These are phyloP conservation scores for Globisporangium nunn DNA, from an alignment of 352 stramenopile species.

Conservation along the genomic window DNA sequence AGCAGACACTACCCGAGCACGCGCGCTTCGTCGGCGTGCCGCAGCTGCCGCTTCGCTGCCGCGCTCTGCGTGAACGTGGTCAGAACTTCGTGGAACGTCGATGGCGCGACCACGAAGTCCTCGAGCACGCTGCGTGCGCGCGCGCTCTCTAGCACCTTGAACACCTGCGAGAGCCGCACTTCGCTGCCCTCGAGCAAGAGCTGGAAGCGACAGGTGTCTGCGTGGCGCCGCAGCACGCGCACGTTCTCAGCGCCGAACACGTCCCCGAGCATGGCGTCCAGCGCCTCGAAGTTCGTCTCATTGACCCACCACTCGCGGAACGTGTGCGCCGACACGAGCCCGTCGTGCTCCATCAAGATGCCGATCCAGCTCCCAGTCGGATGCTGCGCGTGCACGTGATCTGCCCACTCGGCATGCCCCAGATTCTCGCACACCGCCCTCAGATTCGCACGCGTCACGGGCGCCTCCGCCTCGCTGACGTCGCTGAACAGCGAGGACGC, in stretches of 20 bases:
- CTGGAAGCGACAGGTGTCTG: constrained; percentile 13
- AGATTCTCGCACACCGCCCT: constrained; percentile 5
- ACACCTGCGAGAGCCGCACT: constrained; percentile 20
- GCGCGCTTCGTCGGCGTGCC: not conserved
- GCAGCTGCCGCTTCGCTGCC: constrained; percentile 7
- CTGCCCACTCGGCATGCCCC: constrained; percentile 9
- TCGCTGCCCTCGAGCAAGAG: constrained; percentile 15
- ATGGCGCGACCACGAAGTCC: constrained; percentile 9
- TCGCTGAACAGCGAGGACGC: not conserved
- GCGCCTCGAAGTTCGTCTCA: constrained; percentile 10
- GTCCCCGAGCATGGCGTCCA: constrained; percentile 5
- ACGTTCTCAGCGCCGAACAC: constrained; percentile 15
- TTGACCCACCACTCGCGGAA: constrained; percentile 13
- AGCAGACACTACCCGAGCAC: not conserved
- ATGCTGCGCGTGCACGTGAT: constrained; percentile 5
- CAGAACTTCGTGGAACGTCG: constrained; percentile 12
- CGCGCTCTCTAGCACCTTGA: constrained; percentile 17
- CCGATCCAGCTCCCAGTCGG: constrained; percentile 16
- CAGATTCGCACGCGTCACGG: constrained; percentile 5
- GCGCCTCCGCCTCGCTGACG: not conserved
- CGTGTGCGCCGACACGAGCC: constrained; percentile 4
- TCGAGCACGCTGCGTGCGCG: constrained; percentile 3
- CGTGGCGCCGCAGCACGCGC: constrained; percentile 13
- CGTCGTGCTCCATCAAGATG: constrained; percentile 4
- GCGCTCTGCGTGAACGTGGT: constrained; percentile 11